Percentiles rank a stretch among this genome's conserved stretches.
Evolutionary conservation across 164 flowering plant species (phyloP).

Genomic region (Aristolochia fimbriata): DNA sequence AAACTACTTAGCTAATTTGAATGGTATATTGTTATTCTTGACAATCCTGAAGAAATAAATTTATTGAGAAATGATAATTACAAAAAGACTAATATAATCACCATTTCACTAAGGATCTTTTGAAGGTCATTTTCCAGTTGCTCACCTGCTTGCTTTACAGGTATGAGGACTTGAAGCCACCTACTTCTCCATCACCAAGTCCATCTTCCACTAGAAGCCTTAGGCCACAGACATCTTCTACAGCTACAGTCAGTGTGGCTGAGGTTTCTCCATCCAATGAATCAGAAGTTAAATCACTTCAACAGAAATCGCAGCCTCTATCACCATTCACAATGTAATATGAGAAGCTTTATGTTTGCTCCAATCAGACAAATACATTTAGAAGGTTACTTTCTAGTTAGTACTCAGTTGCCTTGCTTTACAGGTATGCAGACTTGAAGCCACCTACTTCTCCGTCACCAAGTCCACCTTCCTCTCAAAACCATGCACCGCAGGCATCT

Average conservation of each 20-base stretch:
- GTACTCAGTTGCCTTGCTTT: not conserved
- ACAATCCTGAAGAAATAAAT: no score
- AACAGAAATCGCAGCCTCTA: not conserved
- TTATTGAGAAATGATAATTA: no score
- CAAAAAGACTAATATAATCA: no score
- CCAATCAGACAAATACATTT: no score
- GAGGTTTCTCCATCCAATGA: not conserved
- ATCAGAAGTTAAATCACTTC: not conserved
- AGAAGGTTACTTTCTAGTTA: not conserved
- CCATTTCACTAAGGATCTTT: no score
- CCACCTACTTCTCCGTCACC: slow-evolving; percentile 65
- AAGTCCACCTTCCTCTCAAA: slow-evolving; percentile 4
- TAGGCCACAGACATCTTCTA: not conserved
- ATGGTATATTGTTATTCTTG: no score
- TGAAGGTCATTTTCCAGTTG: not conserved
- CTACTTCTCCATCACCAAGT: slow-evolving; percentile 44
- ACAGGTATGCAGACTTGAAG: slow-evolving; percentile 80
- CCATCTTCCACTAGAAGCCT: slow-evolving; percentile 3
- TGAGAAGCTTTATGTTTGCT: not conserved
- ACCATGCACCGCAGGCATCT: not conserved
- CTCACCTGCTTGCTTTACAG: slow-evolving; percentile 19
- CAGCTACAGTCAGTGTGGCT: not conserved
- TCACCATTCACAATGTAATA: not conserved
- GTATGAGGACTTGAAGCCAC: slow-evolving; percentile 85
- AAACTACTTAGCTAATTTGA: no score